These are phyloP conservation scores for Aspergillus carbonarius DNA, from an alignment of 2,329 filamentous ascomycete species.

Conservation along the genomic window DNA sequence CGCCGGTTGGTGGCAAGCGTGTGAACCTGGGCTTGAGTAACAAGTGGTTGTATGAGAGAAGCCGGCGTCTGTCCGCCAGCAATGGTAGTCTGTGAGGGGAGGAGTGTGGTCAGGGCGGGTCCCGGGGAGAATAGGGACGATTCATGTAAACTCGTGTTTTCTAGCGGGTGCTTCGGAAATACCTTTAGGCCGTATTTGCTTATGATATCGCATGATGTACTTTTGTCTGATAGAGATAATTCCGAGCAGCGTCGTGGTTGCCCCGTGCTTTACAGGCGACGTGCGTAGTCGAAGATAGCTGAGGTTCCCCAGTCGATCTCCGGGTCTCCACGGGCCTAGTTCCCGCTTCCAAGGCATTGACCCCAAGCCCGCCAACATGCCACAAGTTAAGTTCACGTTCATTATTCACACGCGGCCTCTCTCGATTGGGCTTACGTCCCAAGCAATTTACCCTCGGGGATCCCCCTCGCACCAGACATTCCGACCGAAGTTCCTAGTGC, in stretches of 20 bases:
- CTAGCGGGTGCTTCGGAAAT: conserved; percentile 3
- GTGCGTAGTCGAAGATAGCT: neutral
- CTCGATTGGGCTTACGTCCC: conserved; percentile 4
- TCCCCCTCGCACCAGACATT: neutral
- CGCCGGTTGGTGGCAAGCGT: conserved; percentile 63
- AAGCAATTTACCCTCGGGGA: neutral
- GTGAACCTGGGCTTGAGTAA: conserved; percentile 79
- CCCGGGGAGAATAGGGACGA: conserved; percentile 5
- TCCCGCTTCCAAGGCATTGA: conserved; percentile 18
- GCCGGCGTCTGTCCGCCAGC: conserved; percentile 44
- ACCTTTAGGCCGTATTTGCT: neutral
- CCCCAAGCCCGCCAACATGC: conserved; percentile 22
- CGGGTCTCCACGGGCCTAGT: conserved; percentile 16
- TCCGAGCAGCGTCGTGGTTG: neutral
- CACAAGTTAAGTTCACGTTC: conserved; percentile 9
- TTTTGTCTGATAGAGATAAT: neutral
- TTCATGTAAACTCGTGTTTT: conserved; percentile 10
- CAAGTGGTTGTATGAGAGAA: conserved; percentile 93
- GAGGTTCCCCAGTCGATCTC: conserved; percentile 4
- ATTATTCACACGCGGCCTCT: conserved; percentile 12
- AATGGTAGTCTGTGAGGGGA: conserved; percentile 28
- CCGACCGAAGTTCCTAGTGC: neutral
- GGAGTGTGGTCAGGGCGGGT: neutral
- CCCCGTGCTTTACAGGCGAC: neutral
- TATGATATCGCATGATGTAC: neutral